Evolutionary conservation across 2,329 filamentous ascomycete genomes (phyloP).

Genomic region (Ophidiomyces ophidiicola): DNA sequence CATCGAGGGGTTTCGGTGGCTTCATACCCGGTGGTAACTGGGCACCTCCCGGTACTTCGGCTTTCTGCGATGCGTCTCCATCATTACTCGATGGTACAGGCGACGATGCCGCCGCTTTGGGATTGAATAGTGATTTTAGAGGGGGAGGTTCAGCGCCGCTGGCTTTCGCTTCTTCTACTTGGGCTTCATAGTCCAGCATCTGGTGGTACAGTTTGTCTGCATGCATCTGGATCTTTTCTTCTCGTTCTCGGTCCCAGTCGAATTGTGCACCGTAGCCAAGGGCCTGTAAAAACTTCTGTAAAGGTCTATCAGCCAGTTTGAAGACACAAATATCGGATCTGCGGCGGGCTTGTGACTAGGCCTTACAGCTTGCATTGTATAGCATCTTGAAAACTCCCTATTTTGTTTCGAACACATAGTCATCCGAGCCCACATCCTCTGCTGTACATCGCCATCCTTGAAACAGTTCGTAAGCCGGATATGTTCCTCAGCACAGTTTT

Average conservation of each 20-base stretch:
- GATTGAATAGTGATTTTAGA: slow-evolving; percentile 35
- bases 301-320: neutral
- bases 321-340: neutral
- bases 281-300: slow-evolving; percentile 72
- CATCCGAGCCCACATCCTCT: slow-evolving; percentile 43
- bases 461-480: slow-evolving; percentile 74
- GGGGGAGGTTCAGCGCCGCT: slow-evolving; percentile 33
- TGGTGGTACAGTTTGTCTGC: slow-evolving; percentile 81
- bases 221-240: slow-evolving; percentile 91
- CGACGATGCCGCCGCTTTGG: slow-evolving; percentile 20
- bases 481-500: slow-evolving; percentile 87
- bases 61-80: slow-evolving; percentile 12
- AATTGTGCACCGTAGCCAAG: slow-evolving; percentile 68
- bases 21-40: slow-evolving; percentile 27
- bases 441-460: slow-evolving; percentile 53
- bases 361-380: slow-evolving; percentile 68
- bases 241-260: slow-evolving; percentile 52
- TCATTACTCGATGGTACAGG: neutral
- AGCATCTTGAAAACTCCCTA: slow-evolving; percentile 70
- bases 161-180: slow-evolving; percentile 49
- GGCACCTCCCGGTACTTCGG: slow-evolving; percentile 28
- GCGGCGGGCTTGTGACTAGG: neutral
- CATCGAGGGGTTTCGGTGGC: slow-evolving; percentile 28
- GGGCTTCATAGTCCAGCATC: slow-evolving; percentile 69
- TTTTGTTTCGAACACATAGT: slow-evolving; percentile 74